phyloP scores from a whole-genome alignment of 2,329 filamentous ascomycete genomes.

The Cladobotryum protrusum region DNA sequence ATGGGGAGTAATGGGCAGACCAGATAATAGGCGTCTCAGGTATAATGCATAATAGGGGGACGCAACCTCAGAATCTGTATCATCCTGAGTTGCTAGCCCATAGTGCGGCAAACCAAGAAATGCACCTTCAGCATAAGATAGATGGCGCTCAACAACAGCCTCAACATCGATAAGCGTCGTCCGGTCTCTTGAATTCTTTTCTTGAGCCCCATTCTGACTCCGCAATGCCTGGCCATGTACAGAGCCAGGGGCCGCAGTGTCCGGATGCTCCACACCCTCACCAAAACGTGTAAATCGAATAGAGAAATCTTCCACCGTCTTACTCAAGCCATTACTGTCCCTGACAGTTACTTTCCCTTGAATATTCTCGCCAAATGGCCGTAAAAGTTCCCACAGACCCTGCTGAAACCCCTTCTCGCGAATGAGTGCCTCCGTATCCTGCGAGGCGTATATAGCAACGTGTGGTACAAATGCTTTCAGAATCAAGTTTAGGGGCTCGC shows the following conservation, averaged over 20 bases:
- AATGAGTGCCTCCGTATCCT: constrained; percentile 75
- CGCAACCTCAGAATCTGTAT: constrained; percentile 44
- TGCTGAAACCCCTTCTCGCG: constrained; percentile 76
- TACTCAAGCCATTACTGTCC: constrained; percentile 81
- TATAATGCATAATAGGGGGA: constrained; percentile 85
- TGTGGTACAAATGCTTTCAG: constrained; percentile 83
- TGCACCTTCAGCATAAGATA: constrained; percentile 66
- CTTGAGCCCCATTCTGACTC: constrained; percentile 20
- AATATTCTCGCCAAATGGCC: constrained; percentile 85
- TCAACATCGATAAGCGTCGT: constrained; percentile 60
- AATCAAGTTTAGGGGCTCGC: constrained; percentile 60
- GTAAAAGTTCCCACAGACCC: constrained; percentile 76
- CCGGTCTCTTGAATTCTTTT: constrained; percentile 25
- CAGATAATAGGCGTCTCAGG: constrained; percentile 74
- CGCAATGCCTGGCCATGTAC: constrained; percentile 34
- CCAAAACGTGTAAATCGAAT: constrained; percentile 76
- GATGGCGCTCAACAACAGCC: constrained; percentile 69
- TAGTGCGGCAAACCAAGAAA: constrained; percentile 33
- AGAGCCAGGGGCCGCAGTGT: constrained; percentile 28
- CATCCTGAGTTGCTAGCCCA: constrained; percentile 34
- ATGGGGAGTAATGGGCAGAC: constrained; percentile 70
- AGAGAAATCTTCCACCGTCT: constrained; percentile 81
- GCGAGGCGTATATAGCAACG: constrained; percentile 78
- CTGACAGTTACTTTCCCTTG: constrained; percentile 83
- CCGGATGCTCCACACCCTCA: constrained; percentile 47